These are phyloP conservation scores for Solanum habrochaites DNA, from an alignment of 257 asterid species.

Conservation along the genomic window DNA sequence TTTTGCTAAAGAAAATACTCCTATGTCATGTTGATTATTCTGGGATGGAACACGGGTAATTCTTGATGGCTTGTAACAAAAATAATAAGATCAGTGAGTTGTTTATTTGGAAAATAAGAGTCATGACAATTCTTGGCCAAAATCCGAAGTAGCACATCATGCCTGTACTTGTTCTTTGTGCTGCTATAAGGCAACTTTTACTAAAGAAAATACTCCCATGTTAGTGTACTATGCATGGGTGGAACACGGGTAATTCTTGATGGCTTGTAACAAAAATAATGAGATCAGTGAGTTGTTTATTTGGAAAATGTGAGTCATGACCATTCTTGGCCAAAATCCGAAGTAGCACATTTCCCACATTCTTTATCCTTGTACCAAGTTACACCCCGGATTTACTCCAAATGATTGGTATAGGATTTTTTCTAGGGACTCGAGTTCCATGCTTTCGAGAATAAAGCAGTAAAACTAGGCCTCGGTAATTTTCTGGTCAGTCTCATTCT, in stretches of 20 bases:
- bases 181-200: too few relatives aligned
- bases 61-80: not conserved
- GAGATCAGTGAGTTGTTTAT: not conserved
- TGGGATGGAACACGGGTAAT: not conserved
- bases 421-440: not conserved
- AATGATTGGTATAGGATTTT: not conserved
- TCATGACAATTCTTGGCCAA: not conserved
- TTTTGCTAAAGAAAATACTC: not conserved
- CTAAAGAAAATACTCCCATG: not conserved
- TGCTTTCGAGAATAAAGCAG: not conserved
- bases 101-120: not conserved
- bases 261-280: not conserved
- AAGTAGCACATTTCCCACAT: not conserved
- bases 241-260: not conserved
- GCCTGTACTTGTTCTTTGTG: not conserved
- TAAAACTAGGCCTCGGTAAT: not conserved
- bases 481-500: not conserved
- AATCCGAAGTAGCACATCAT: not conserved
- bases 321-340: not conserved
- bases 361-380: not conserved
- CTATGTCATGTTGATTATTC: not conserved
- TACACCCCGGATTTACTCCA: not conserved
- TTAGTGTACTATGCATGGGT: not conserved
- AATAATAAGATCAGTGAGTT: not conserved
- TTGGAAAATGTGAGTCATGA: not conserved